Base-by-base conservation (phyloP, 768 basidiomycete genomes). In the Termitomyces sp. region DNA sequence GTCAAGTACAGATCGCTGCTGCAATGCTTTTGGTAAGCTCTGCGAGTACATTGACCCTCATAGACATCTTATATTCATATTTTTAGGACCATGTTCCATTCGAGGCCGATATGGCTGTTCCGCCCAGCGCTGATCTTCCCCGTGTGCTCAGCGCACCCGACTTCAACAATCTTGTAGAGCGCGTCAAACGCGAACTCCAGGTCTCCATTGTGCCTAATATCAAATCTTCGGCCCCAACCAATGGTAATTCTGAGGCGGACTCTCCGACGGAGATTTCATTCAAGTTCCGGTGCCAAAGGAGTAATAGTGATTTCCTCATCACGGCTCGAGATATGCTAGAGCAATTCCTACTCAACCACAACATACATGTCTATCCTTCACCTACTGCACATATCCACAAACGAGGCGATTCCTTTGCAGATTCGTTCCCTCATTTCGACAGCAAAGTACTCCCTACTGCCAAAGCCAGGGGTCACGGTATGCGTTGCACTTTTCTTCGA, bases 351-450 rank as follows among this genome's bases (percentile, higher is more conserved):
- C 76, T 89, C 28, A 86, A 86, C 60, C 88, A 95, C 65, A 93
- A 90, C 61, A 83, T 96, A 30, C 86, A 91, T 64, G 82, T 88
- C 58, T 91, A 91, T 72, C 88, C 91, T 26, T 87, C 89, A 30
- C 82, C 87, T 16, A 87, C 87, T 8, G 82, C 86, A n/a, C 86
- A 89, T 57, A 83, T 83, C 2, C 92, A 91, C 71, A 93, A 88
- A 73, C 82, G 93, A 49, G 89, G 89, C 7, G 95, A 98, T 68
- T 93, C 94, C 1, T 95, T 96, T 68, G 89, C 94, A 36, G 94
- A 96, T 69, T 92, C 95, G 2, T 95, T 96, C 80, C 91, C 94
- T 28, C 94, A 96, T 72, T 96, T 97, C 71, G 93, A 97, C 70
- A 93, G 92, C 75, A 97, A 95, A 72, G 85, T 97, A 1, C 79